Base-by-base conservation (phyloP, 1,284 basidiomycete species). In the Ceratobasidium sp. region DNA sequence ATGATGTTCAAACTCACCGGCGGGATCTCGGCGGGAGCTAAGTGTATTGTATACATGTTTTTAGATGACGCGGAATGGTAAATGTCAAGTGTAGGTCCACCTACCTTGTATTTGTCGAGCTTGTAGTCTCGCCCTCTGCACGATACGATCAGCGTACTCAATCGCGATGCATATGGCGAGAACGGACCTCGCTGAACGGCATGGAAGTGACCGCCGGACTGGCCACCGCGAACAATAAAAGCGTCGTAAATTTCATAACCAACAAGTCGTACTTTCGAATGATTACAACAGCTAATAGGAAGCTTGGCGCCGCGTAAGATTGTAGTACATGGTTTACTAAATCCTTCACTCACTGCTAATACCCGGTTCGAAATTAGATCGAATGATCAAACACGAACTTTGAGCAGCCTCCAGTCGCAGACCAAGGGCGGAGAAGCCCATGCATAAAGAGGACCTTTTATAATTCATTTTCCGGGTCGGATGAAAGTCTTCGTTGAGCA, bases 51-150 rank as follows among this genome's bases (percentile, higher is more conserved):
- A 29, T 15, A 5, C 22, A 17, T 7, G 17, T 2, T 32, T 32
- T 57, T 17, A 54, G 22, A 25, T 32, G 37, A 15, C 46, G 46
- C 46, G n/a, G 51, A 59, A 29, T 4, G 4, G 15, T 34, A 25
- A 22, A 22, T 4, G 32, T 34, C 57, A 59, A 59, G 5, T 19
- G 37, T 15, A 25, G 13, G 57, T 17, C 17, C 4, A 59, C 57
- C 25, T 34, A 59, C 57, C 15, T 59, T 59, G 57, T 11, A 37
- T 32, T 15, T 59, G 57, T 34, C 57, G 57, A 34, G 32, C 57
- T 37, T 59, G 57, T 17, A 59, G 32, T 32, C 17, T 59, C 32
- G 29, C 9, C 57, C 57, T 13, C 52, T 56, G 25, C 19, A 37
- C 8, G 37, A 13, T 22, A 25, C 32, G 57, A 17, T 59, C 37